Base-by-base conservation (phyloP, 1,284 basidiomycete genomes). In the Ustilago esculenta region DNA sequence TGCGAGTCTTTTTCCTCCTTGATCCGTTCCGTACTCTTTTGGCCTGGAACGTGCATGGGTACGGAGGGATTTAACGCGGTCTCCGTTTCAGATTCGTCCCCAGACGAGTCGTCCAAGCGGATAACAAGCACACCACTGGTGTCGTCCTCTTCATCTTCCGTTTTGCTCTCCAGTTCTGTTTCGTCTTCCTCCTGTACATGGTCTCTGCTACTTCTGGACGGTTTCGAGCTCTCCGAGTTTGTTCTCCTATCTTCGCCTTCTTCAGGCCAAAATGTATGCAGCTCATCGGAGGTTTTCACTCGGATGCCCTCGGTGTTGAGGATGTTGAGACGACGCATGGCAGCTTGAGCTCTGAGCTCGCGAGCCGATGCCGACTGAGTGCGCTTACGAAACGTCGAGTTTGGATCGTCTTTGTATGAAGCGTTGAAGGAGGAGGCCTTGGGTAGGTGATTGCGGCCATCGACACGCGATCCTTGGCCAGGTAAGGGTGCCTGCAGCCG, bases 371-470 rank as follows among this genome's bases (percentile, higher is more conserved):
- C 48, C 32, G 55, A 63, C 24, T 68, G 59, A 4, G 68, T 60
- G 0, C 67, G 55, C 32, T 73, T 77, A 21, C 75, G 66, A 34
- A 77, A 77, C 1, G 72, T 75, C 9, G 73, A 75, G 45, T 77
- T 75, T 6, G 45, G 36, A 41, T 77, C 75, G n/a, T 45, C n/a
- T 32, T 61, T 73, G 54, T 77, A 77, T 0, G 50, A 39, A 10
- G 57, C 25, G 30, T 33, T 50, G 25, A 35, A 41, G 1, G 65
- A 66, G 4, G 63, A 56, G 18, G 74, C 74, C 21, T 32, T 59
- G 3, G 70, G 72, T 2, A 75, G 4, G 29, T 59, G 54, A 49
- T 76, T 66, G 35, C 50, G 44, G 5, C 60, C 66, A 43, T 77
- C 75, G 24, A 77, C 57, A n/a, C 75, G 48, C 1, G 61, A 65